These are phyloP conservation scores for Phytophthora pistaciae DNA, from an alignment of 352 stramenopile genomes.

Conservation along the genomic window DNA sequence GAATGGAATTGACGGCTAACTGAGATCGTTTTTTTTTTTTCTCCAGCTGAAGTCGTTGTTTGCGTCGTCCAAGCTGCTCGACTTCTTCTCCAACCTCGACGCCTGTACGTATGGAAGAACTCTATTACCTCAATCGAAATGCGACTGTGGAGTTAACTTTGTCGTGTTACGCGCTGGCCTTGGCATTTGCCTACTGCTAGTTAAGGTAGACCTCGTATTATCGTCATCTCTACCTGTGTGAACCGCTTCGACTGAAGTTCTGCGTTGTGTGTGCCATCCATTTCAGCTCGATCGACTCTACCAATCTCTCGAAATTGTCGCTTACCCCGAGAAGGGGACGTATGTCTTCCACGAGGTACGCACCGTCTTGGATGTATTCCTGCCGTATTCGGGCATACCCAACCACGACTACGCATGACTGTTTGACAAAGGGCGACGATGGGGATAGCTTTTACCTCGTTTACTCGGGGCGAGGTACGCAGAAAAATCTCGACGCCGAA, in stretches of 20 bases:
- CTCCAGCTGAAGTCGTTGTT: slow-evolving; percentile 83
- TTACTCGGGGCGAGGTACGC: slow-evolving; percentile 73
- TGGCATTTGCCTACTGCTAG: slow-evolving; percentile 11
- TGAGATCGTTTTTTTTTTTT: not conserved
- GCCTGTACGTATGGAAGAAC: slow-evolving; percentile 54
- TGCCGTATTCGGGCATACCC: not conserved
- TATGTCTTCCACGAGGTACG: slow-evolving; percentile 75
- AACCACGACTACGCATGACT: not conserved
- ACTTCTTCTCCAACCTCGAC: slow-evolving; percentile 86
- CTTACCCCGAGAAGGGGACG: slow-evolving; percentile 48
- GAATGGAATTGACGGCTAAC: not conserved
- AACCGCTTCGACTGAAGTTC: not conserved
- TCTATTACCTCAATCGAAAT: not conserved
- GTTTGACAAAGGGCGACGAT: slow-evolving; percentile 59
- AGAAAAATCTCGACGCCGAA: not conserved
- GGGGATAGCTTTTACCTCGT: slow-evolving; percentile 86
- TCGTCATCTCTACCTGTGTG: not conserved
- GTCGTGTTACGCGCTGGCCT: not conserved
- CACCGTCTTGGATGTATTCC: not conserved
- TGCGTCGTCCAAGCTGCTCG: slow-evolving; percentile 72
- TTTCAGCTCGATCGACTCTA: slow-evolving; percentile 77
- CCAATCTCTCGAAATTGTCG: slow-evolving; percentile 69
- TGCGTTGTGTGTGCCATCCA: slow-evolving; percentile 8
- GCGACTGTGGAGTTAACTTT: not conserved
- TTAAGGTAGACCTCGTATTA: slow-evolving; percentile 34